Evolutionary conservation across 345 rosid species (phyloP), one percentile per base, ranked within the genome.

Genomic region (Brassica nigra): DNA sequence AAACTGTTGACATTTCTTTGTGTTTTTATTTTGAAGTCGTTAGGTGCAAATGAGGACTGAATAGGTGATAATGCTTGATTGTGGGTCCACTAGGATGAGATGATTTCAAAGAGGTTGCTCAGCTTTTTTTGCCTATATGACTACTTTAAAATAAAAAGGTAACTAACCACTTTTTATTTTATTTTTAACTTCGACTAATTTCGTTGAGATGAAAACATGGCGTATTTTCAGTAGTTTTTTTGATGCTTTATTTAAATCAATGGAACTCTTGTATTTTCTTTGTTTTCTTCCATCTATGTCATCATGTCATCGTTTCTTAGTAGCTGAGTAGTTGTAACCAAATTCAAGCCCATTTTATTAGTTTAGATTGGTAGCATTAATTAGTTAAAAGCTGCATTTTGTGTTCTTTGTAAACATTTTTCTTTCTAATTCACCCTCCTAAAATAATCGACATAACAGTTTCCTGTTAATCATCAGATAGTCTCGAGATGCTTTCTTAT

Each of bases 81-180:
- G 80, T 76, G 83, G 80, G 80, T 75, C 83, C 79, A 52, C 4
- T 4, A 3, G 54, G 76, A 59, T 74, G 79, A 68, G 71, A 69
- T 80, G 75, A 69, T 73, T 80, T 70, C 83, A 76, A 64, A 70
- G 80, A 55, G 80, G 80, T 81, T 33, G 80, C 69, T 81, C 80
- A 71, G 68, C 74, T 76, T 76, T 81, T 31, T 52, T 34, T 59
- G 14, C 57, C 74, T 70, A 55, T 14, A 71, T 59, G 44, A 70
- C 58, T 75, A 70, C 63, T 76, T 80, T 39, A 65, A 42, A 68
- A 8, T 30, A 42, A 54, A 63, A 75, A 68, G 66, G 44, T 67
- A 52, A 79, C 16, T 68, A 69, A 62, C 67, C 30, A 74, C 4
- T 16, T 11, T 52, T 34, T 62, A n/a, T 52, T 52, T 52, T 52